Conservation (phyloP, 2,329 filamentous ascomycete species). For the Fusarium virguliforme region DNA sequence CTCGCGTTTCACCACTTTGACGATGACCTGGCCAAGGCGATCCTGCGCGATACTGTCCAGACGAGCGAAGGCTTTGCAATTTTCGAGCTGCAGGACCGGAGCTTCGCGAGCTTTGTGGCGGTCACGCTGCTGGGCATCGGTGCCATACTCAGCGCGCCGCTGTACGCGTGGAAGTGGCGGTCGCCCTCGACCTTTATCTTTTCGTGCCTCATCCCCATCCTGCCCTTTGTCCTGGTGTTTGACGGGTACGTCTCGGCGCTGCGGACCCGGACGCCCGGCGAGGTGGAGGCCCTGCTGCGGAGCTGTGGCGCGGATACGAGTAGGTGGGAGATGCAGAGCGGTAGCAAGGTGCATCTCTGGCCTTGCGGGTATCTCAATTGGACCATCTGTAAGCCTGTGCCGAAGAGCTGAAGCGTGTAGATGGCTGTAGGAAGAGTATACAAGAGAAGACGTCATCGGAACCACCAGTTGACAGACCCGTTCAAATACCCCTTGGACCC, state of each 20-base stretch:
- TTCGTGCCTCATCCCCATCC: constrained; percentile 76
- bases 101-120: constrained; percentile 68
- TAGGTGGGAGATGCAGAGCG: constrained; percentile 67
- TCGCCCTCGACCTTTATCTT: constrained; percentile 73
- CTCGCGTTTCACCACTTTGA: constrained; percentile 85
- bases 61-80: constrained; percentile 79
- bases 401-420: constrained; percentile 25
- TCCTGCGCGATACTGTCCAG: constrained; percentile 75
- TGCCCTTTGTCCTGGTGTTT: constrained; percentile 78
- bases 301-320: constrained; percentile 63
- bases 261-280: constrained; percentile 76
- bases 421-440: constrained; percentile 13
- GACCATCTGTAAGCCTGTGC: constrained; percentile 64
- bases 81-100: constrained; percentile 81
- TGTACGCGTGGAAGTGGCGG: constrained; percentile 68
- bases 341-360: constrained; percentile 65
- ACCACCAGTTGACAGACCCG: constrained; percentile 65
- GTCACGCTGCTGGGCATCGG: constrained; percentile 68
- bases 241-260: constrained; percentile 79
- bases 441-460: constrained; percentile 52
- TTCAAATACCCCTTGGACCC: constrained; percentile 57
- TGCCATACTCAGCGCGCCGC: constrained; percentile 67
- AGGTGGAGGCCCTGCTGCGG: constrained; percentile 74
- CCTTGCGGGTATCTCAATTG: constrained; percentile 68
- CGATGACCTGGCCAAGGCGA: constrained; percentile 72